phyloP scores from a whole-genome alignment of 306 rosid species.

The Senna tora region DNA sequence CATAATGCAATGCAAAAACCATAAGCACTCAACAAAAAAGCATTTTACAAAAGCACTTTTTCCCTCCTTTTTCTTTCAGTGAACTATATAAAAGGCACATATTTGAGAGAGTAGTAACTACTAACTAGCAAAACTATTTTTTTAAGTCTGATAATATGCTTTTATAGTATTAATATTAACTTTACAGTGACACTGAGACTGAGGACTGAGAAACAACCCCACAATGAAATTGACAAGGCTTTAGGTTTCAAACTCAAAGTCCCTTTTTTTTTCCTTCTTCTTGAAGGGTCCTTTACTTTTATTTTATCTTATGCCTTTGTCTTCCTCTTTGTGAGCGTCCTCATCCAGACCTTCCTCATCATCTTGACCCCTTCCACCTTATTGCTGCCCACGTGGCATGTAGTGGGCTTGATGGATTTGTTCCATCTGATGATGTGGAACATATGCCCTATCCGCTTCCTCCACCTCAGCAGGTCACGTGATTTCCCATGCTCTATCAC shows the following conservation, averaged over 20 bases:
- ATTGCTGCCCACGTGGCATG: conserved; percentile 75
- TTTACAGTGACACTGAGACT: conserved; percentile 45
- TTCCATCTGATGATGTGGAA: conserved; percentile 86
- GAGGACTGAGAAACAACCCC: conserved; percentile 29
- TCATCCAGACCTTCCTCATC: conserved; percentile 85
- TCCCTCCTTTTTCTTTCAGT: conserved; percentile 10
- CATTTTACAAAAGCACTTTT: conserved; percentile 36
- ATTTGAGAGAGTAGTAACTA: conserved; percentile 31
- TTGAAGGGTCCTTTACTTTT: conserved; percentile 27
- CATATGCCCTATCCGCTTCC: conserved; percentile 84
- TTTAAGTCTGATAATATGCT: conserved; percentile 52
- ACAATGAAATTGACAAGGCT: background rate
- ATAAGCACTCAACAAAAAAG: conserved; percentile 33
- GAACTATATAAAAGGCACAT: conserved; percentile 44
- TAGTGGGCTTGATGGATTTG: conserved; percentile 59
- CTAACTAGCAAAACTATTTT: conserved; percentile 51
- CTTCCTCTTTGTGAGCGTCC: conserved; percentile 77
- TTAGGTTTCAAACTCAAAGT: background rate
- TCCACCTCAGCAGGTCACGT: conserved; percentile 81
- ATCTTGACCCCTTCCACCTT: conserved; percentile 84
- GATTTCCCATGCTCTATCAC: conserved; percentile 85
- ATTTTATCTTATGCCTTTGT: conserved; percentile 56
- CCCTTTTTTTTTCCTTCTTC: too few species aligned
- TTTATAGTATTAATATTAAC: conserved; percentile 44
- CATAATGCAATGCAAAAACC: conserved; percentile 40